Conservation (phyloP, 2,329 filamentous ascomycete species). For the Scytalidium sp. region DNA sequence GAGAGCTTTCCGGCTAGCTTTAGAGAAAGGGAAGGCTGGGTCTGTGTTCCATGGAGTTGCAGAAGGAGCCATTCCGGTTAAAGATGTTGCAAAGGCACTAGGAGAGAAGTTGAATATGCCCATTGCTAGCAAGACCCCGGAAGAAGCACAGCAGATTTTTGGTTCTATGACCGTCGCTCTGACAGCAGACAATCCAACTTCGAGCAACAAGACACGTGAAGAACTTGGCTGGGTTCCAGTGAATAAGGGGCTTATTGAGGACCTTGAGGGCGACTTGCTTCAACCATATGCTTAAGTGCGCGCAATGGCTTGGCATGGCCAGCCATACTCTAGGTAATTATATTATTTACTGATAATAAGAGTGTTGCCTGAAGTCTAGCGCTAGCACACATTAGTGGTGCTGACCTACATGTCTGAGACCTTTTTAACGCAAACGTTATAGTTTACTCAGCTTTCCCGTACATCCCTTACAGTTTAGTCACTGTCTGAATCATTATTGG, state of each 20-base stretch:
- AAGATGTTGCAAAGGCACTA: slow-evolving; percentile 32
- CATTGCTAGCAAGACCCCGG: slow-evolving; percentile 21
- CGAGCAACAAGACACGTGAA: slow-evolving; percentile 32
- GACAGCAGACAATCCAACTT: slow-evolving; percentile 27
- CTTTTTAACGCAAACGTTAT: too few species aligned
- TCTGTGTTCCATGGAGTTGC: slow-evolving; percentile 33
- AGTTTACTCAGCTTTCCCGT: too few species aligned
- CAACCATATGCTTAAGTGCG: too few species aligned
- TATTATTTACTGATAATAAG: too few species aligned
- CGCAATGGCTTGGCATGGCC: too few species aligned
- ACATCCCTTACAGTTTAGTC: too few species aligned
- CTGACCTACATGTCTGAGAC: too few species aligned
- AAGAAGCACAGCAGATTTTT: slow-evolving; percentile 28
- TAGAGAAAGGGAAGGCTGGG: slow-evolving; percentile 35
- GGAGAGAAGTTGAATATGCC: slow-evolving; percentile 32
- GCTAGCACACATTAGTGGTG: too few species aligned
- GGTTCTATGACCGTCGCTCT: slow-evolving; percentile 21
- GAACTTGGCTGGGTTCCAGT: slow-evolving; percentile 34
- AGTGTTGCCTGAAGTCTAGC: too few species aligned
- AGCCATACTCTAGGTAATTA: too few species aligned
- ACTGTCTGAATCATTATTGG: too few species aligned
- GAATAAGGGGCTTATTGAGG: slow-evolving; percentile 23
- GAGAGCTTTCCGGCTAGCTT: background rate
- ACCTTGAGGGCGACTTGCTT: slow-evolving; percentile 23
- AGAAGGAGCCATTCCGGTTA: slow-evolving; percentile 31